Conservation (phyloP, 495 filamentous ascomycete genomes). For the Chaetomium fimeti region DNA sequence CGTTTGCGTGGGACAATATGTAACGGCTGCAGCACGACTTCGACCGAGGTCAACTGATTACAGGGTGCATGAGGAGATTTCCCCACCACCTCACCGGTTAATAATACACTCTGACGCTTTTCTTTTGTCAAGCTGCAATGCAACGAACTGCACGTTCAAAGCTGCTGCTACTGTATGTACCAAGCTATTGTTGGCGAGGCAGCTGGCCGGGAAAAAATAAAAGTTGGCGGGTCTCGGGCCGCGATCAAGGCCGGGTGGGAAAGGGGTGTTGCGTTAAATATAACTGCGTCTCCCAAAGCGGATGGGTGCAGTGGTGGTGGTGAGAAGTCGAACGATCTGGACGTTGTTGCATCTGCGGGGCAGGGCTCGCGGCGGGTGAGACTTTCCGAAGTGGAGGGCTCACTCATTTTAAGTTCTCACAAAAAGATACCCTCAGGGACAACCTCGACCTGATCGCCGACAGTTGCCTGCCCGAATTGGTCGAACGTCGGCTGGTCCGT, state of each 20-base stretch:
- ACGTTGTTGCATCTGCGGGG: not conserved
- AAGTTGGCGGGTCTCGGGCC: not conserved
- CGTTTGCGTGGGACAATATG: conserved; percentile 10
- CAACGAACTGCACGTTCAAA: not conserved
- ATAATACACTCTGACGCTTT: not conserved
- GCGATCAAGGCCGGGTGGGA: not conserved
- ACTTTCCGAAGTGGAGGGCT: not conserved
- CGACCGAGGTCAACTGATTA: not conserved
- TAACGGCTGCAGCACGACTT: conserved; percentile 8
- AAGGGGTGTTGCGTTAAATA: not conserved
- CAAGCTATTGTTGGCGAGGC: conserved; percentile 3
- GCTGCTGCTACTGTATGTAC: conserved; percentile 4
- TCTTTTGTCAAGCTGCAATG: not conserved
- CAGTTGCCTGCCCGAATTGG: not conserved
- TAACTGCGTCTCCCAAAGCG: conserved; percentile 1
- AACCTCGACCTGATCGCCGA: not conserved
- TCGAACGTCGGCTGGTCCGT: conserved; percentile 1
- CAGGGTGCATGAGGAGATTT: not conserved
- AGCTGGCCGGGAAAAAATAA: not conserved
- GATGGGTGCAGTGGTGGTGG: conserved; percentile 11
- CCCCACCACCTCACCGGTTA: conserved; percentile 7
- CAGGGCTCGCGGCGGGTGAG: not conserved
- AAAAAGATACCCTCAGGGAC: not conserved
- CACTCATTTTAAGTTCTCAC: not conserved
- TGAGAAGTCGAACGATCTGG: conserved; percentile 8